These are phyloP conservation scores for Dissophora ornata DNA, from an alignment of 192 early-diverging fungal genomes.

Conservation along the genomic window DNA sequence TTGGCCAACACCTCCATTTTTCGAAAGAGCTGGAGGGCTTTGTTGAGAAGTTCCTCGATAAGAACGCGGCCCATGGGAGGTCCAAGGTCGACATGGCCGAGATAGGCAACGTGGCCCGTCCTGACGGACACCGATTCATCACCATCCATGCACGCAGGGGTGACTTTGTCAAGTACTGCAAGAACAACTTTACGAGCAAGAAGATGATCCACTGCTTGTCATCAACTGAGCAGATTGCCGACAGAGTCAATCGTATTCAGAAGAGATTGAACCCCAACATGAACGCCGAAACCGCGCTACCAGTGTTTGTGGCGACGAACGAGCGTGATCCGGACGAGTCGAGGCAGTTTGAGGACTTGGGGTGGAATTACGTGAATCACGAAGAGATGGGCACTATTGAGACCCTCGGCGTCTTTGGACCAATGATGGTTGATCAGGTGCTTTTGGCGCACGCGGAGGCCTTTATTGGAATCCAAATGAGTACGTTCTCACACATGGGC, in stretches of 20 bases:
- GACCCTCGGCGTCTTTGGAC: slow-evolving; percentile 30
- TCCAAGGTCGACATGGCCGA: background rate
- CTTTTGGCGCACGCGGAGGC: slow-evolving; percentile 32
- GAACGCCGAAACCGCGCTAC: background rate
- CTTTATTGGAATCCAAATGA: slow-evolving; percentile 31
- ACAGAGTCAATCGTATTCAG: slow-evolving; percentile 9
- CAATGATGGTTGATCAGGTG: slow-evolving; percentile 42
- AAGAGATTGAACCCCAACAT: background rate
- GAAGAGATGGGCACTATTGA: slow-evolving; percentile 19
- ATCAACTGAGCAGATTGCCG: slow-evolving; percentile 11
- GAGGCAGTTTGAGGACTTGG: slow-evolving; percentile 18
- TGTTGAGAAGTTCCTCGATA: slow-evolving; percentile 15
- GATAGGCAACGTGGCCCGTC: background rate
- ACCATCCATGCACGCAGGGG: slow-evolving; percentile 34
- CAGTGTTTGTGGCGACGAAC: slow-evolving; percentile 40
- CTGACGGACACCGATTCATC: slow-evolving; percentile 8
- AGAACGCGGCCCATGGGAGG: background rate
- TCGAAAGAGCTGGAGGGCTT: slow-evolving; percentile 22
- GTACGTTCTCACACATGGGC: slow-evolving; percentile 35
- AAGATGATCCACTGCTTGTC: slow-evolving; percentile 28
- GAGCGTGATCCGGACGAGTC: slow-evolving; percentile 19
- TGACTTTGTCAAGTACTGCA: slow-evolving; percentile 32
- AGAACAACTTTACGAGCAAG: slow-evolving; percentile 2
- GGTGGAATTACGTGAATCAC: slow-evolving; percentile 34
- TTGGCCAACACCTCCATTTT: slow-evolving; percentile 40